Evolutionary conservation across 2,329 filamentous ascomycete genomes (phyloP).

Genomic region (Epichloe typhina): DNA sequence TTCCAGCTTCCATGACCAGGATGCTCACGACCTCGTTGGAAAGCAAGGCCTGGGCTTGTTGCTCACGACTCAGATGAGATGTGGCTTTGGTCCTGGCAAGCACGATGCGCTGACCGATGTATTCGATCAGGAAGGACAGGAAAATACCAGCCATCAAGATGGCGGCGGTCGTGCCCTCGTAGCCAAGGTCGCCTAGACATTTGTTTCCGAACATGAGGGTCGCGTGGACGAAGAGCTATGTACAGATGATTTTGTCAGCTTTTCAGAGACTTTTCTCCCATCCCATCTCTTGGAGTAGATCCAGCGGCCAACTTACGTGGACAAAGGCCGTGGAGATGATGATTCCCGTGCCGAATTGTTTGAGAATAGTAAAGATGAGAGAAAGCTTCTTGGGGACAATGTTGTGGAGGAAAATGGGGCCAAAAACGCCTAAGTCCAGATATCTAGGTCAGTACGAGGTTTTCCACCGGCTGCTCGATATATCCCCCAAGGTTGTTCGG

Average conservation of each 20-base stretch:
- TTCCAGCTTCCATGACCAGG: conserved; percentile 58
- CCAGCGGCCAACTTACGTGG: conserved; percentile 34
- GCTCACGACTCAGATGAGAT: conserved; percentile 11
- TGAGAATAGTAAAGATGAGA: conserved; percentile 47
- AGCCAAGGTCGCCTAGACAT: conserved; percentile 52
- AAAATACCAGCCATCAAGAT: conserved; percentile 65
- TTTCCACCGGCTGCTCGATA: neutral
- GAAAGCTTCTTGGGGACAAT: conserved; percentile 38
- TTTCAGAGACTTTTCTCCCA: neutral
- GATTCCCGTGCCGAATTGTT: conserved; percentile 63
- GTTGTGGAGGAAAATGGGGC: conserved; percentile 49
- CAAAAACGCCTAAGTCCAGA: conserved; percentile 39
- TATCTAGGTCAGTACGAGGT: no score
- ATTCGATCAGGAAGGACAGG: conserved; percentile 60
- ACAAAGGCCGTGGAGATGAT: conserved; percentile 61
- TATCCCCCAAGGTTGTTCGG: neutral
- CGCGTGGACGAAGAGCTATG: conserved; percentile 60
- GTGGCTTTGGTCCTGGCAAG: conserved; percentile 20
- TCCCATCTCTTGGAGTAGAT: neutral
- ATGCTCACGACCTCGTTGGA: conserved; percentile 44
- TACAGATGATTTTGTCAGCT: conserved; percentile 1
- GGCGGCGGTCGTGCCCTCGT: conserved; percentile 56
- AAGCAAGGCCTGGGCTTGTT: conserved; percentile 14
- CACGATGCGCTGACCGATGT: conserved; percentile 47
- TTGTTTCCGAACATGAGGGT: conserved; percentile 58